A percentile compares a stretch with the other conserved stretches of the same genome.
Evolutionary conservation across 2,329 filamentous ascomycete species (phyloP).

Genomic region (Ceratocystis albifundus): DNA sequence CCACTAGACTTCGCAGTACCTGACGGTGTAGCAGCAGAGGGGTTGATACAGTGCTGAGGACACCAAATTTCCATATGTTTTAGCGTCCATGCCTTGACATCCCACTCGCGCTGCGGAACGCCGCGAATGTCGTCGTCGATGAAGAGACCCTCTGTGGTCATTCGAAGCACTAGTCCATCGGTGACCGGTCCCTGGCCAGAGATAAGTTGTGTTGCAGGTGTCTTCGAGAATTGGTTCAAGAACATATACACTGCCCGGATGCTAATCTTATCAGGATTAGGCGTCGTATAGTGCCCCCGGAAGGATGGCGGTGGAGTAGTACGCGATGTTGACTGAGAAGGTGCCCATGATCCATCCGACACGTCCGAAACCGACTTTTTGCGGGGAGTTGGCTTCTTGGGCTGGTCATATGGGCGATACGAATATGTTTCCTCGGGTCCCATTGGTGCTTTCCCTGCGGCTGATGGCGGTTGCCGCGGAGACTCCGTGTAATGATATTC

Average conservation of each 20-base stretch:
- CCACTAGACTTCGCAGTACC: constrained; percentile 30
- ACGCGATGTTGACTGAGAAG: constrained; percentile 69
- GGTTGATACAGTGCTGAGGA: constrained; percentile 49
- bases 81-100: constrained; percentile 95
- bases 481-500: constrained; percentile 19
- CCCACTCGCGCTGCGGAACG: constrained; percentile 94
- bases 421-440: constrained; percentile 55
- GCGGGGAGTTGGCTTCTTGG: constrained; percentile 46
- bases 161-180: constrained; percentile 81
- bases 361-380: constrained; percentile 54
- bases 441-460: constrained; percentile 38
- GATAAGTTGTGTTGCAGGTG: constrained; percentile 81
- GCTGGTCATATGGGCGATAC: constrained; percentile 65
- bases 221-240: constrained; percentile 76
- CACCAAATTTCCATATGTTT: constrained; percentile 86
- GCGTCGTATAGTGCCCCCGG: constrained; percentile 69
- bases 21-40: constrained; percentile 34
- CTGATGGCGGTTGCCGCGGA: constrained; percentile 32
- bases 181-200: constrained; percentile 77
- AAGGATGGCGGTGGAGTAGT: constrained; percentile 74
- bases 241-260: constrained; percentile 89
- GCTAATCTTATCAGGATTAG: constrained; percentile 90
- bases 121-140: constrained; percentile 90
- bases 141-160: constrained; percentile 88
- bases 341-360: constrained; percentile 78